phyloP scores from a whole-genome alignment of 192 early-diverging fungal species.

The Podila clonocystis region DNA sequence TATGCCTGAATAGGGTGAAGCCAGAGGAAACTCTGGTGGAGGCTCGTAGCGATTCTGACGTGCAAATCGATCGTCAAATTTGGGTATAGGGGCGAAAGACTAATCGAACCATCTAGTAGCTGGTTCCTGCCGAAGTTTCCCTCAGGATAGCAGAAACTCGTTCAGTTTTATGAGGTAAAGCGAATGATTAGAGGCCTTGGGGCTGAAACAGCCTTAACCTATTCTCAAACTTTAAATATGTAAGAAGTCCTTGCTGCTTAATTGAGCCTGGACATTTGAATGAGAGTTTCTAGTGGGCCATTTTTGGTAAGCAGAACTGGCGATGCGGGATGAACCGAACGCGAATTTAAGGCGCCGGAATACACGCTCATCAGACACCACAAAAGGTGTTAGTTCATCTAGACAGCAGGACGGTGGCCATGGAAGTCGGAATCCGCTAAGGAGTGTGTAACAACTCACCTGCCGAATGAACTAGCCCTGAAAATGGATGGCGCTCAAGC shows the following conservation, averaged over 20 bases:
- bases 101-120: conserved; percentile 88
- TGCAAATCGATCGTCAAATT: conserved; percentile 84
- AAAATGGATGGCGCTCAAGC: conserved; percentile 77
- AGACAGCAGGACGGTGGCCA: conserved; percentile 87
- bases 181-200: conserved; percentile 87
- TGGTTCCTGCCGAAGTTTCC: conserved; percentile 88
- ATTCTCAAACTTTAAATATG: conserved; percentile 89
- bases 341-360: conserved; percentile 78
- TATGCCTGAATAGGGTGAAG: conserved; percentile 86
- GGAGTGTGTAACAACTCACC: conserved; percentile 77
- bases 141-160: conserved; percentile 84
- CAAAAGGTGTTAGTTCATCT: conserved; percentile 86
- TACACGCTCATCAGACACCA: conserved; percentile 80
- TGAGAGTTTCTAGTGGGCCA: conserved; percentile 89
- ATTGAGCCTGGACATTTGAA: conserved; percentile 72
- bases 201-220: conserved; percentile 79
- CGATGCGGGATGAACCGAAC: conserved; percentile 89
- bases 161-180: conserved; percentile 84
- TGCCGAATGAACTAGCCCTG: conserved; percentile 61
- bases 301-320: conserved; percentile 93
- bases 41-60: conserved; percentile 79
- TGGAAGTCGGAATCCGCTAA: conserved; percentile 88
- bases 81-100: conserved; percentile 87
- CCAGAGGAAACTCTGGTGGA: conserved; percentile 85
- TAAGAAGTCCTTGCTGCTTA: conserved; percentile 77